A percentile compares a stretch with the other conserved stretches of the same genome.
Conservation (phyloP, 2,329 filamentous ascomycete species). For the Colletotrichum euphorbiae region DNA sequence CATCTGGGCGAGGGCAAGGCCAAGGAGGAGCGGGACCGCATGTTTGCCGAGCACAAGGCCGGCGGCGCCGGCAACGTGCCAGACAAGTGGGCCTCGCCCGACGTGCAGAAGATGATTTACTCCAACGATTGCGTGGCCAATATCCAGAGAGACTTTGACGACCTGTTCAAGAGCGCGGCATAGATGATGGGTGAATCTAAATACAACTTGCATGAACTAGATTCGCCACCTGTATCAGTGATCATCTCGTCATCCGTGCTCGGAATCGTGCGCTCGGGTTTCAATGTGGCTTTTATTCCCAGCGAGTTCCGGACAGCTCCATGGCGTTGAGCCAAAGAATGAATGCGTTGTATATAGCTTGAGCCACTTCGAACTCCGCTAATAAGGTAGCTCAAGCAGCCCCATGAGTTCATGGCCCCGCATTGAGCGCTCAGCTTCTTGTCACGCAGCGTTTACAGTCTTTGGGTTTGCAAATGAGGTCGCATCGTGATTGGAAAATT, state of each 20-base stretch:
- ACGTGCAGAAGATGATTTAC: conserved; percentile 76
- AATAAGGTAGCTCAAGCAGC: background rate
- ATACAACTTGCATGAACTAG: background rate
- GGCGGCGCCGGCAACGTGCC: conserved; percentile 64
- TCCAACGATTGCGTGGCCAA: conserved; percentile 70
- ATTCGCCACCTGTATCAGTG: background rate
- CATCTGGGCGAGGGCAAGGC: conserved; percentile 69
- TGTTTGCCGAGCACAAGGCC: conserved; percentile 65
- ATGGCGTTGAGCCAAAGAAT: conserved; percentile 11
- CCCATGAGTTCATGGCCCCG: background rate
- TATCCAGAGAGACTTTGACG: conserved; percentile 63
- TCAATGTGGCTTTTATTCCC: conserved; percentile 33
- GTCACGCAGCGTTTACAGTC: background rate
- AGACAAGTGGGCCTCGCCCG: conserved; percentile 78
- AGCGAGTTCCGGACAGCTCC: conserved; percentile 23
- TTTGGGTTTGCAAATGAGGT: background rate
- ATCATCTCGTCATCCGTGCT: background rate
- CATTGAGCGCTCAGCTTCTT: background rate
- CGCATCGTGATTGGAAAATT: conserved; percentile 28
- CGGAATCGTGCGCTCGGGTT: background rate
- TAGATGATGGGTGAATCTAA: conserved; percentile 24
- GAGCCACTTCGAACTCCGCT: background rate
- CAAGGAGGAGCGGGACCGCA: conserved; percentile 68
- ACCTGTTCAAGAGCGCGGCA: conserved; percentile 53
- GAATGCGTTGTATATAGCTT: background rate